Base-by-base conservation (phyloP, 1,284 basidiomycete genomes). In the Cronartium ribicola region DNA sequence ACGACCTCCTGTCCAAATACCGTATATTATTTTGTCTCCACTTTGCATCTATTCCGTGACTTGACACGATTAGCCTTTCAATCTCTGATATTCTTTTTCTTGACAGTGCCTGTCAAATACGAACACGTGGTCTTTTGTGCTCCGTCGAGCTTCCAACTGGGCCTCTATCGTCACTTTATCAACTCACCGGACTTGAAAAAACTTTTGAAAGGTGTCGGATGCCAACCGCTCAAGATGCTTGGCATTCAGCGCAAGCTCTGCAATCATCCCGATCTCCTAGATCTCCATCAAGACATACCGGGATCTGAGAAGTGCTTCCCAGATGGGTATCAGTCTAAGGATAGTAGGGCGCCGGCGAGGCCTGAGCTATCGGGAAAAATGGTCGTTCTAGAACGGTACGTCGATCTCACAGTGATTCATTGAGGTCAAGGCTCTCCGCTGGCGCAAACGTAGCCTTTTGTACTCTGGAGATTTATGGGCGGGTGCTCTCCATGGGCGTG, bases 111-210 rank as follows among this genome's bases (percentile, higher is more conserved):
- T 3, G 92, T 98, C 83, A 99, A 99, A 82, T 97, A 98, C 84
- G 95, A 98, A 82, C 94, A 98, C 77, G 96, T 98, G 77, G 96
- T 99, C 0, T 99, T 98, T 83, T 98, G 95, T 82, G 86, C 88
- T 63, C 87, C 94, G 14, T 94, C 93, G 1, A 85, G 89, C 2
- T 90, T 98, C 79, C 95, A 99, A 80, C 84, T 94, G 5, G 85
- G 89, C 1, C 84, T 99, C 3, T 99, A 99, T 82, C 88, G 89
- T 51, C 85, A 92, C 61, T 98, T 99, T 80, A 95, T 97, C 77
- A 89, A 89, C 3, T 96, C 94, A 6, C 93, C 94, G 10, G 92
- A 94, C 79, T 96, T 97, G 78, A 92, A 93, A 80, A 90, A 90
- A 14, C 84, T 98, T 17, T 86, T 98, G 3, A 89, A 91, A 22